A percentile compares a stretch with the other conserved stretches of the same genome.
Evolutionary conservation across 2,329 filamentous ascomycete species (phyloP).

Genomic region (Metarhizium brunneum): DNA sequence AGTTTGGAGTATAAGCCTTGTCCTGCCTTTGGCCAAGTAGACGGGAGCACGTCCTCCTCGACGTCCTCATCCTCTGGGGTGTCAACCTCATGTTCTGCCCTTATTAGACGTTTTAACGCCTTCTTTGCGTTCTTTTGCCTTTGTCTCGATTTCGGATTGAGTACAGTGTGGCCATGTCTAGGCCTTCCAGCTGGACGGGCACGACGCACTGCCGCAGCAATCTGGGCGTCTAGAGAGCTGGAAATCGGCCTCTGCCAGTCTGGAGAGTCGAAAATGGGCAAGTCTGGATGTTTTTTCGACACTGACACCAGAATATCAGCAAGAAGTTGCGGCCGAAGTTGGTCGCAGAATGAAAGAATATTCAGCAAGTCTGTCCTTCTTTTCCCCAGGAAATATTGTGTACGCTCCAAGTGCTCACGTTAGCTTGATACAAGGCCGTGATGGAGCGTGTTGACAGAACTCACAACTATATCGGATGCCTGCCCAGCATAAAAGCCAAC

Average conservation of each 20-base stretch:
- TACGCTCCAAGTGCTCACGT: slow-evolving; percentile 17
- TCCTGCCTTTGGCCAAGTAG: slow-evolving; percentile 30
- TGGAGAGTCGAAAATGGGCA: slow-evolving; percentile 32
- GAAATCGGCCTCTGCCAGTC: slow-evolving; percentile 24
- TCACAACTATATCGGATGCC: slow-evolving; percentile 24
- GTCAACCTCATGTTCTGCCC: slow-evolving; percentile 17
- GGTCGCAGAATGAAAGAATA: slow-evolving; percentile 31
- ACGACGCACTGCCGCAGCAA: background rate
- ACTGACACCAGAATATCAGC: slow-evolving; percentile 31
- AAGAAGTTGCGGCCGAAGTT: slow-evolving; percentile 30
- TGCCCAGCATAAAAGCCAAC: slow-evolving; percentile 28
- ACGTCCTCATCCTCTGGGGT: slow-evolving; percentile 14
- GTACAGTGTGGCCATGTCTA: slow-evolving; percentile 20
- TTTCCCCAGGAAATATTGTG: slow-evolving; percentile 29
- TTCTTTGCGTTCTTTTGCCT: slow-evolving; percentile 24
- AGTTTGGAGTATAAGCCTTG: slow-evolving; percentile 30
- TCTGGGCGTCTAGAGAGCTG: slow-evolving; percentile 5
- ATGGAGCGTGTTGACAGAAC: slow-evolving; percentile 6
- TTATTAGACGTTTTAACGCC: slow-evolving; percentile 20
- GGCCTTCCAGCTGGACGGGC: slow-evolving; percentile 13
- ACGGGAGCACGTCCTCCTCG: slow-evolving; percentile 22
- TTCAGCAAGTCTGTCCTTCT: slow-evolving; percentile 29
- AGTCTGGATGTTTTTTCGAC: slow-evolving; percentile 31
- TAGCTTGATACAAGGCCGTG: background rate
- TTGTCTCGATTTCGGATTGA: slow-evolving; percentile 17